A percentile compares a stretch with the other conserved stretches of the same genome.
These are phyloP conservation scores for Naganishia sp. DNA, from an alignment of 1,284 basidiomycete species.

Conservation along the genomic window DNA sequence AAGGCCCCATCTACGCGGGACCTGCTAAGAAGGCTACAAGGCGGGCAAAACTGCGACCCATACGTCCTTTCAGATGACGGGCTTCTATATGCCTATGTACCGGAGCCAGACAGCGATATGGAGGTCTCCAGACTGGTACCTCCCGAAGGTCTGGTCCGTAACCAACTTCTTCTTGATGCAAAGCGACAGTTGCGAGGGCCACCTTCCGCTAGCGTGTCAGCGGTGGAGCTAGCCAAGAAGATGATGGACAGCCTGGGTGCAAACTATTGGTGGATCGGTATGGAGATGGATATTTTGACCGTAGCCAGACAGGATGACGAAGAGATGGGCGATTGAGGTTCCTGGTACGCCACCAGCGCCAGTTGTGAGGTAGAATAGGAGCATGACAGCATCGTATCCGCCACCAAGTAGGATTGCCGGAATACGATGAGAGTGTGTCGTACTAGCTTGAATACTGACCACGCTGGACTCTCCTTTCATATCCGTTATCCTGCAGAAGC, in stretches of 20 bases:
- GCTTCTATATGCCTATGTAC: slow-evolving; percentile 25
- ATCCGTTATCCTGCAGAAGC: no score
- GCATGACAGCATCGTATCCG: no score
- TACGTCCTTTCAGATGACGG: slow-evolving; percentile 28
- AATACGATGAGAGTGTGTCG: no score
- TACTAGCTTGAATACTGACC: no score
- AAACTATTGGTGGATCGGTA: slow-evolving; percentile 20
- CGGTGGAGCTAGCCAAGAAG: not conserved
- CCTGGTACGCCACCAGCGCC: no score
- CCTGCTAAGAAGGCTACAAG: not conserved
- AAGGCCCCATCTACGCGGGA: not conserved
- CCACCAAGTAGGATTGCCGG: no score
- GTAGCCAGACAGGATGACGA: not conserved
- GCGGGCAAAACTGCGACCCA: slow-evolving; percentile 2
- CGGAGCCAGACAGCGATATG: slow-evolving; percentile 6
- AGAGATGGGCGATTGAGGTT: no score
- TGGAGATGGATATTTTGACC: slow-evolving; percentile 1
- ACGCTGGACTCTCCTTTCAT: no score
- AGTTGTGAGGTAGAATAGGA: not conserved
- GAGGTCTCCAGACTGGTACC: slow-evolving; percentile 27
- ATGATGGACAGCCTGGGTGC: not conserved
- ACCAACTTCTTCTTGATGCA: slow-evolving; percentile 10
- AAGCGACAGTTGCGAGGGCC: not conserved
- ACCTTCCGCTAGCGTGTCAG: not conserved
- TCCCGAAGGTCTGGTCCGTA: slow-evolving; percentile 23